These are phyloP conservation scores for Calocybe indica DNA, from an alignment of 768 basidiomycete genomes.

Conservation along the genomic window DNA sequence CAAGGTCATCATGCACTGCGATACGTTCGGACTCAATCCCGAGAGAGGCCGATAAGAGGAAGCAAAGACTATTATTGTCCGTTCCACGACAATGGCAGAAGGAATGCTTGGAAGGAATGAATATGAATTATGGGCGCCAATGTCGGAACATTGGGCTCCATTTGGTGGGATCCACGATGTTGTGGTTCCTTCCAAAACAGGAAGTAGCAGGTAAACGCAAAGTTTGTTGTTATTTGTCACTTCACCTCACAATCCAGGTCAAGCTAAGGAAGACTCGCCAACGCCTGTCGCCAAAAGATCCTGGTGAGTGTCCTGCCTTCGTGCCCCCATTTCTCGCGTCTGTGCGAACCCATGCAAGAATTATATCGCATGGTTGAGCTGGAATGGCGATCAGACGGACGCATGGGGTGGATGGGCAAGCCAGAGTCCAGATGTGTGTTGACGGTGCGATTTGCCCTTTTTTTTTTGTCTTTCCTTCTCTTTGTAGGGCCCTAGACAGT, in stretches of 20 bases:
- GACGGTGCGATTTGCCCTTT: constrained; percentile 26
- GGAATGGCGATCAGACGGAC: constrained; percentile 16
- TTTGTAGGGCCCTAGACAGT: constrained; percentile 24
- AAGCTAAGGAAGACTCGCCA: constrained; percentile 23
- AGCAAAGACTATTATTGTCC: no score
- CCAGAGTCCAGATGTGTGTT: constrained; percentile 35
- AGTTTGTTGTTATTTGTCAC: constrained; percentile 11
- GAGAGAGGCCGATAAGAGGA: no score
- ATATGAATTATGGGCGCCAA: no score
- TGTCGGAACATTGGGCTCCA: no score
- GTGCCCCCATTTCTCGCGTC: constrained; percentile 23
- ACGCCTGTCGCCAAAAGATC: constrained; percentile 52
- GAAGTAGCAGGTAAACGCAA: constrained; percentile 5
- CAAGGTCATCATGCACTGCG: no score
- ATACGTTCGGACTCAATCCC: no score
- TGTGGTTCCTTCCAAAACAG: constrained; percentile 14
- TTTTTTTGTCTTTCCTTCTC: constrained; percentile 5
- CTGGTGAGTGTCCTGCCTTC: constrained; percentile 48
- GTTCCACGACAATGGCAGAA: no score
- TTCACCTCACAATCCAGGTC: no score
- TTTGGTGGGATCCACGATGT: background rate
- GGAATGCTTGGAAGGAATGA: no score
- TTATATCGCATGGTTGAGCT: constrained; percentile 16
- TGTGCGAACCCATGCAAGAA: constrained; percentile 16
- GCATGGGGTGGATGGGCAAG: constrained; percentile 53